Evolutionary conservation across 345 rosid genomes (phyloP), one percentile per base, ranked within the genome.

Genomic region (Rhizophora mangle): DNA sequence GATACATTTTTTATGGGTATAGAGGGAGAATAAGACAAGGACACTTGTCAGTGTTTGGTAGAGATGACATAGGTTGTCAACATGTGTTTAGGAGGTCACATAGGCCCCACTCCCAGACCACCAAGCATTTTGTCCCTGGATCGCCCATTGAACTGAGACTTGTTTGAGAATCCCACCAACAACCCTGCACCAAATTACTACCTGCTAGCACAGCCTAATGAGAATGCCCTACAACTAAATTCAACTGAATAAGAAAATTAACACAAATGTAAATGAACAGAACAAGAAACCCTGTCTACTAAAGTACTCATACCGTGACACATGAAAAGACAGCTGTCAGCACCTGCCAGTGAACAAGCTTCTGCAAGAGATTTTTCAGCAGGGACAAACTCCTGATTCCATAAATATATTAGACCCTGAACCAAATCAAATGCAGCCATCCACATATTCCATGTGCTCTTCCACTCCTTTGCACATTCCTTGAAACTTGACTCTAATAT

Each of bases 251-350:
- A 22, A 8, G 60, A 24, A 27, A 56, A 10, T 24, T 55, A 55
- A 55, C 18, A 51, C 21, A n/a, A 30, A 43, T 18, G 52, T 49
- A 13, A 63, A 27, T 46, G 63, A 62, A 61, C 10, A 34, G 26
- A 53, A 3, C 56, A 60, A 56, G 37, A 68, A 65, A 56, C 22
- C 6, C 8, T 52, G 65, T 68, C 16, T 15, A 58, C 58, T 49
- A 62, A 64, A 54, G 34, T 54, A 59, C 30, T 26, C 34, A 57
- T 75, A 86, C 99, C 97, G 55, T 87, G 93, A 81, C 91, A 88
- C 74, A 95, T 89, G 74, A 87, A 82, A 73, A 84, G 76, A 76
- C 89, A 86, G 79, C 92, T 82, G 46, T 95, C 92, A 58, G 82
- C 63, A 78, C 67, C 78, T 29, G 77, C 69, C 69, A 85, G 69